Evolutionary conservation across 2,329 filamentous ascomycete genomes (phyloP).

Genomic region (Periconia digitata): DNA sequence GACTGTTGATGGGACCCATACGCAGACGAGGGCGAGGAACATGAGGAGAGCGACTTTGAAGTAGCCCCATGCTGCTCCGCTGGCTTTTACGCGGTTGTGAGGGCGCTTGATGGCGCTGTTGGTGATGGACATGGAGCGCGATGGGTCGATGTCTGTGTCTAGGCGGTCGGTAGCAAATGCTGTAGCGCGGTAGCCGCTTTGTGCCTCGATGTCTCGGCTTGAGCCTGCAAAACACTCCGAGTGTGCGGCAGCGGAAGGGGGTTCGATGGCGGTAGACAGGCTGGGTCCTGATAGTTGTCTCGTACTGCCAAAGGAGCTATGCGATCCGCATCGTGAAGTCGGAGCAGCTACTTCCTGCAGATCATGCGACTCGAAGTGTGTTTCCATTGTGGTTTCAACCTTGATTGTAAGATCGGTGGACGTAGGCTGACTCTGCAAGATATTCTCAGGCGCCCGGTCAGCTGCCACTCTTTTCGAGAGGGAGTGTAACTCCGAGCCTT

Average conservation of each 20-base stretch:
- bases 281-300: too few relatives aligned
- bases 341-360: constrained; percentile 3
- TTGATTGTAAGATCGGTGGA: constrained; percentile 48
- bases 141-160: constrained; percentile 1
- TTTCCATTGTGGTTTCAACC: constrained; percentile 63
- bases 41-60: constrained; percentile 71
- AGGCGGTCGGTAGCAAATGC: constrained; percentile 11
- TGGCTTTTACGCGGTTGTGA: constrained; percentile 51
- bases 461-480: constrained; percentile 16
- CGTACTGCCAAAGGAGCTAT: constrained; percentile 34
- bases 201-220: background rate
- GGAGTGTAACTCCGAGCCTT: constrained; percentile 57
- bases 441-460: constrained; percentile 6
- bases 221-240: background rate
- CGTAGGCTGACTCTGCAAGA: constrained; percentile 49
- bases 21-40: constrained; percentile 70
- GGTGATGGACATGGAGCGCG: constrained; percentile 6
- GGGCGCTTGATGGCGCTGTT: constrained; percentile 8
- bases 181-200: constrained; percentile 12
- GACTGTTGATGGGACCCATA: constrained; percentile 75
- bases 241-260: background rate
- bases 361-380: constrained; percentile 49
- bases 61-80: constrained; percentile 65
- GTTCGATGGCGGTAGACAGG: constrained; percentile 1
- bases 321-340: constrained; percentile 21